A percentile compares a stretch with the other conserved stretches of the same genome.
Evolutionary conservation across 2,329 filamentous ascomycete species (phyloP).

Genomic region (Gliomastix tumulicola): DNA sequence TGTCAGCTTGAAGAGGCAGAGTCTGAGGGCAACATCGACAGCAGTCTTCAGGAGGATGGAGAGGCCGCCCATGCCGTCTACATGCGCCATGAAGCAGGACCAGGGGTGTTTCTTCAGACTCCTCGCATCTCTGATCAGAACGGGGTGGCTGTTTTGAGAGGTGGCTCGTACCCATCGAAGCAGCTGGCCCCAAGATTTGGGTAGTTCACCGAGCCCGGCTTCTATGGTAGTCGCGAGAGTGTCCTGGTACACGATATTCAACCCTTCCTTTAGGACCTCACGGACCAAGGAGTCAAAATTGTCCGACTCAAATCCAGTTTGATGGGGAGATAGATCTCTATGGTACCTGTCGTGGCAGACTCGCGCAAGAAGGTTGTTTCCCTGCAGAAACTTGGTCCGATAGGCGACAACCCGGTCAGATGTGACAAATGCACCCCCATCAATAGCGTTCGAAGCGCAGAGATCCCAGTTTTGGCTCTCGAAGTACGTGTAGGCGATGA

Average conservation of each 20-base stretch:
- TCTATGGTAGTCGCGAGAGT: constrained; percentile 36
- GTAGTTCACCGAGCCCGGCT: constrained; percentile 42
- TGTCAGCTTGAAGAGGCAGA: too few species aligned
- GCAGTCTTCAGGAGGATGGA: too few species aligned
- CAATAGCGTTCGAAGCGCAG: constrained; percentile 44
- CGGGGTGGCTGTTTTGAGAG: constrained; percentile 48
- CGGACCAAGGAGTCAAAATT: constrained; percentile 34
- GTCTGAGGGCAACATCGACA: too few species aligned
- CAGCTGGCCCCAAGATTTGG: constrained; percentile 45
- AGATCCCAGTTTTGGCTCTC: constrained; percentile 58
- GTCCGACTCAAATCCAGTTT: constrained; percentile 36
- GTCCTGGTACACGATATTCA: constrained; percentile 48
- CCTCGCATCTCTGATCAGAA: constrained; percentile 35
- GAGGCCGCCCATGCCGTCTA: too few species aligned
- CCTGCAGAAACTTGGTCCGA: constrained; percentile 40
- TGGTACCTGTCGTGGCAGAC: constrained; percentile 45
- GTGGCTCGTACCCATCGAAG: constrained; percentile 52
- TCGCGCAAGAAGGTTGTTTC: constrained; percentile 27
- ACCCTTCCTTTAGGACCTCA: constrained; percentile 39
- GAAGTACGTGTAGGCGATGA: constrained; percentile 50
- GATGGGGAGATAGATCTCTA: too few species aligned
- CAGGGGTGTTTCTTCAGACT: constrained; percentile 23
- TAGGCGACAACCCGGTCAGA: constrained; percentile 48
- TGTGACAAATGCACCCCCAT: constrained; percentile 52
- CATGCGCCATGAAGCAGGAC: constrained; percentile 47